Base-by-base conservation (phyloP, 129 eudicot species). In the Silybum marianum region DNA sequence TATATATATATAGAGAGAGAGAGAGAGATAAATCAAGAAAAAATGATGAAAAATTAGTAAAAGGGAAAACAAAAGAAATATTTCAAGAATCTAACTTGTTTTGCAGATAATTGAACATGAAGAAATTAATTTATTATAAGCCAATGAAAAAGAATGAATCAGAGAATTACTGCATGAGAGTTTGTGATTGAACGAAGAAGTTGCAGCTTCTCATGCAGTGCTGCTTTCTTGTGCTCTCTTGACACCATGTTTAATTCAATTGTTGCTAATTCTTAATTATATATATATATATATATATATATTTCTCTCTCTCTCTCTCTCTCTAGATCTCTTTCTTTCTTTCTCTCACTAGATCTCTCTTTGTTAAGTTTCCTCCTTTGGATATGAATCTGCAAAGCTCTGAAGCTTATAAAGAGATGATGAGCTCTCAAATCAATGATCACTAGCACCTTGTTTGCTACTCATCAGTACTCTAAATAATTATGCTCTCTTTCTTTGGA, bases 141-240 rank as follows among this genome's bases (percentile, higher is more conserved):
- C 87, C 87, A 79, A 74, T 74, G 79, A 81, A 85, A 85, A 69
- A 60, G 71, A 60, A 77, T 58, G 5, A 40, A 76, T 74, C 69
- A 82, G 77, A 51, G 74, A 14, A 19, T 92, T 96, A 96, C 99
- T 75, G 99, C 97, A 87, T 96, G 99, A 90, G 99, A 96, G 86
- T 96, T 88, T 66, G 99, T 91, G 82, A 96, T 82, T 26, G 99
- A 93, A 76, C 98, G 95, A 88, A 96, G 99, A 74, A 93, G 90
- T 82, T 96, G 99, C 82, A 96, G 93, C 89, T 96, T 93, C 92
- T 96, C 98, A 90, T 93, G 97, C 91, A 96, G 93, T 25, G 87
- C 87, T 21, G 90, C 91, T 87, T 92, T 93, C 80, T 86, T 90
- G 86, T 90, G 92, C 92, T 90, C 93, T 73, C 93, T 90, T 36